These are phyloP conservation scores for Pontederia paniculata DNA, from an alignment of 176 grass and related monocot genomes.

Conservation along the genomic window DNA sequence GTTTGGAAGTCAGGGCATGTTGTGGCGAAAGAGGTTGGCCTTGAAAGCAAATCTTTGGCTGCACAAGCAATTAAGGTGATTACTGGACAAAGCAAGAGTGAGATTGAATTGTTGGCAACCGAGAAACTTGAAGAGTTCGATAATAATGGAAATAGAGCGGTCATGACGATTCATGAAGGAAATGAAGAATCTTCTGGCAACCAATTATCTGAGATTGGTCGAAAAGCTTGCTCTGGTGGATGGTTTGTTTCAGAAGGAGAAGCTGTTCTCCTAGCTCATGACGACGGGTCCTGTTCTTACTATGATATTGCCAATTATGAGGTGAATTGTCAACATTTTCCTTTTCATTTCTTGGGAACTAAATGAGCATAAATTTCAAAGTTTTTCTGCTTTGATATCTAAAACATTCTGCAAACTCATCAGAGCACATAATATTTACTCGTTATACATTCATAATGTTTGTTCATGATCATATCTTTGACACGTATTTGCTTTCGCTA, in stretches of 20 bases:
- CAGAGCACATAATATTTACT: too few relatives aligned
- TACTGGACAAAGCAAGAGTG: slow-evolving; percentile 23
- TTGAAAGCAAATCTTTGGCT: slow-evolving; percentile 26
- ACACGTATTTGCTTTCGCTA: slow-evolving; percentile 1
- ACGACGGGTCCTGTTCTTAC: slow-evolving; percentile 86
- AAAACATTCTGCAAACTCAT: too few relatives aligned
- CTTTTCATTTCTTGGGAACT: not conserved
- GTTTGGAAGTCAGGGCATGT: slow-evolving; percentile 25
- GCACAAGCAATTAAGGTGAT: slow-evolving; percentile 37
- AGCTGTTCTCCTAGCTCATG: slow-evolving; percentile 81
- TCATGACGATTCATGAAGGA: slow-evolving; percentile 41
- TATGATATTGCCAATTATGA: slow-evolving; percentile 91
- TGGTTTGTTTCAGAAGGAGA: slow-evolving; percentile 96
- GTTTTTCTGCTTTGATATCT: not conserved
- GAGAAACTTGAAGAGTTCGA: slow-evolving; percentile 74
- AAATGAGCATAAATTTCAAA: not conserved
- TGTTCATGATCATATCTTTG: slow-evolving; percentile 1
- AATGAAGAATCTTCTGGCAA: slow-evolving; percentile 30
- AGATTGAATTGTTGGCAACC: slow-evolving; percentile 53
- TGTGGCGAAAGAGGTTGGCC: not conserved
- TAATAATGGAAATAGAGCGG: slow-evolving; percentile 41
- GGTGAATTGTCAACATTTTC: slow-evolving; percentile 36
- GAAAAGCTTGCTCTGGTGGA: slow-evolving; percentile 67
- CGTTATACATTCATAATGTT: too few relatives aligned
- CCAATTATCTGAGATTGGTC: slow-evolving; percentile 68